Evolutionary conservation across 2,329 filamentous ascomycete species (phyloP), one percentile per base, ranked within the genome.

Genomic region (Penicillium paneum): DNA sequence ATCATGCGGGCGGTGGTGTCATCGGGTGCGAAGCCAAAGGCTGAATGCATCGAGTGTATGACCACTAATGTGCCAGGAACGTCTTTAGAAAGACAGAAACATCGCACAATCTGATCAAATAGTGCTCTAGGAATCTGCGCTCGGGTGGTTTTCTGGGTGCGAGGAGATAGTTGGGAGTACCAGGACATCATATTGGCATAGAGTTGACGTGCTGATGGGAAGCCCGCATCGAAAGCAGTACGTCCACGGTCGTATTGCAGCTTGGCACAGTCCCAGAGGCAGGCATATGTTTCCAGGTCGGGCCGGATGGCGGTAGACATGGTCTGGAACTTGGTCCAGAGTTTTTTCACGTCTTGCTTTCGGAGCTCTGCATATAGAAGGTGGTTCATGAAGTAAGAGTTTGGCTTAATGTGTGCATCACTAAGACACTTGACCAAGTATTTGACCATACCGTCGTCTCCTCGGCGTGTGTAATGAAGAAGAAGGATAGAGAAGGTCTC

Each of bases 401-500:
- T 87, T 1, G 87, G 82, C 50, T 76, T 79, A 57, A 93, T 84
- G 58, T 86, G 81, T 13, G 87, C 83, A 41, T 82, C 76, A 13
- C 78, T 75, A 58, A 90, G 84, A 2, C 83, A 83, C 31, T 82
- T 77, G 71, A 84, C 86, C 5, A 93, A 76, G 48, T 80, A 75
- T 44, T 82, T 75, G 47, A 90, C 79, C 52, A 80, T 80, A 13
- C 74, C 68, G 35, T 85, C 80, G 17, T 87, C 78, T 15, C 81
- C 78, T 17, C 86, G 82, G 40, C 83, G 76, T 47, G 83, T 83
- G 66, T 91, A 93, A 67, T 89, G 84, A 55, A 89, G 81, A 1
- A 90, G 82, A 31, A 94, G 77, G 12, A 94, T 79, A 3, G 83
- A 86, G 67, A 93, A 93, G 0, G 90, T 94, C 71, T 94, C 90